These are phyloP conservation scores for Grigorovia jiainica DNA, from an alignment of 805 yeast genomes.

Conservation along the genomic window DNA sequence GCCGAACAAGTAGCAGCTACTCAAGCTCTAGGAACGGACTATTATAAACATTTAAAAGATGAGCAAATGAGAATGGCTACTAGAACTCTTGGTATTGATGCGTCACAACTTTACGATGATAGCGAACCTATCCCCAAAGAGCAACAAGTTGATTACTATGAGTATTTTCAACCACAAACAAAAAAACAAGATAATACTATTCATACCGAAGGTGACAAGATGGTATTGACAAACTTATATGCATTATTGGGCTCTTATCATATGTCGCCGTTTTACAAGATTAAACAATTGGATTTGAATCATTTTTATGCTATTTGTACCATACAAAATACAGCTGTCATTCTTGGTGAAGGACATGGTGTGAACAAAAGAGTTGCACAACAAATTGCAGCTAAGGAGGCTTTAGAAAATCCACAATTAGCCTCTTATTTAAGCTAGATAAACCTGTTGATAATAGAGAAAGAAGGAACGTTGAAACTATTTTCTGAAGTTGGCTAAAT, in stretches of 20 bases:
- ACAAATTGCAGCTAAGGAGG: conserved; percentile 11
- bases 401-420: conserved; percentile 1
- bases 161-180: conserved; percentile 1
- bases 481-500: too few relatives aligned
- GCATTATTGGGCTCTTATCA: conserved; percentile 8
- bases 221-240: conserved; percentile 10
- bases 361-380: conserved; percentile 13
- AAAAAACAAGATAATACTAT: conserved; percentile 1
- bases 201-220: conserved; percentile 5
- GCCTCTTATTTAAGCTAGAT: too few relatives aligned
- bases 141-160: conserved; percentile 1
- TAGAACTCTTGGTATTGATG: not conserved
- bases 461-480: too few relatives aligned
- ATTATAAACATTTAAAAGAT: not conserved
- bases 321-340: conserved; percentile 6
- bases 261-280: conserved; percentile 9
- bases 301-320: conserved; percentile 9
- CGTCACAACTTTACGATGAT: not conserved
- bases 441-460: too few relatives aligned
- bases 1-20: conserved; percentile 12
- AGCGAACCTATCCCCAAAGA: not conserved
- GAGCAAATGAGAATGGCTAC: not conserved
- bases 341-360: conserved; percentile 14
- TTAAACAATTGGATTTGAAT: conserved; percentile 1
- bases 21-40: conserved; percentile 3